phyloP scores from a whole-genome alignment of 768 basidiomycete genomes.

The Amanita pallidorosea region DNA sequence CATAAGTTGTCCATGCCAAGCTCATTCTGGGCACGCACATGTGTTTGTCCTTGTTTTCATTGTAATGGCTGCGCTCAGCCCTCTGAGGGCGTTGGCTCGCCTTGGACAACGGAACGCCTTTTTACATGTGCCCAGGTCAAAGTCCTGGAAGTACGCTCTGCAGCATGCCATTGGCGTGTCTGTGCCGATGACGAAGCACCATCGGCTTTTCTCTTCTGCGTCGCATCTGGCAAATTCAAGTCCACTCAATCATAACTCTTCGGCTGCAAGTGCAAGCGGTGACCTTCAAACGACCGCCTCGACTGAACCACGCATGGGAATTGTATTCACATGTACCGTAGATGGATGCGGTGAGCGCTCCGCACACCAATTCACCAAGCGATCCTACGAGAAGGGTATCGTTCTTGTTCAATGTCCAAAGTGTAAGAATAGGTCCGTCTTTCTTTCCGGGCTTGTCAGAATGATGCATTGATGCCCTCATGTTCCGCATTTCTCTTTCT shows the following conservation, averaged over 20 bases:
- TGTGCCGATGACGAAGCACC: neutral
- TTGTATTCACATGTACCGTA: constrained; percentile 86
- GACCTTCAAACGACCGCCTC: neutral
- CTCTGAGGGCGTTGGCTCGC: neutral
- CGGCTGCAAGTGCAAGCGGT: neutral
- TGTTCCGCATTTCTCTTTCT: neutral
- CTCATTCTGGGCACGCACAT: no score
- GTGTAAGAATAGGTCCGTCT: constrained; percentile 73
- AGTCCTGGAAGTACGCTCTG: neutral
- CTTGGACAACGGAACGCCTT: neutral
- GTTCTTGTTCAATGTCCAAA: constrained; percentile 88
- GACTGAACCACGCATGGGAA: constrained; percentile 19
- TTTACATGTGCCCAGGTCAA: neutral
- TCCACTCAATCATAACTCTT: neutral
- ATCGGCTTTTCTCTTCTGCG: neutral
- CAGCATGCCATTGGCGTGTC: neutral
- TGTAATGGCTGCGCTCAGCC: neutral
- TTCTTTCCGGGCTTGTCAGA: constrained; percentile 3
- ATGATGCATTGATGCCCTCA: neutral
- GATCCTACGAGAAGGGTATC: constrained; percentile 79
- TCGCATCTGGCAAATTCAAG: neutral
- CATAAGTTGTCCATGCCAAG: no score
- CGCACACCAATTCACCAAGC: constrained; percentile 78
- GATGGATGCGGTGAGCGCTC: constrained; percentile 62
- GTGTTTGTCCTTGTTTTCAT: neutral